These are phyloP conservation scores for Ustilago sp. DNA, from an alignment of 1,284 basidiomycete genomes.

Conservation along the genomic window DNA sequence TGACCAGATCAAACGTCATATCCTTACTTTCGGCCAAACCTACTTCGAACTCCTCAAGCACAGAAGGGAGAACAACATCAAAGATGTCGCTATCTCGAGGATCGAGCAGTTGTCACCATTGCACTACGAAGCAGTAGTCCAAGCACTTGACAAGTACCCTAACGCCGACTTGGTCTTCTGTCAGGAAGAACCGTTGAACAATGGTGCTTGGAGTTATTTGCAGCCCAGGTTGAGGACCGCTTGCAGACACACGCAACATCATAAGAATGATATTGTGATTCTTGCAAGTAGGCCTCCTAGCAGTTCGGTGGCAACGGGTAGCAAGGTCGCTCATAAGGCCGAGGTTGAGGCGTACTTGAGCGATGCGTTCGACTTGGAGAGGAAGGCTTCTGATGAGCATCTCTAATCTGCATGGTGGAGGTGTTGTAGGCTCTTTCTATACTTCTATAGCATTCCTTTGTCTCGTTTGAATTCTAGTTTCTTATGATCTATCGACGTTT, in stretches of 20 bases:
- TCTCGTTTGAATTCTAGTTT: too few relatives aligned
- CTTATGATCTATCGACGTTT: too few relatives aligned
- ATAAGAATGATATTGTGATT: slow-evolving; percentile 78
- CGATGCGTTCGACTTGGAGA: slow-evolving; percentile 61
- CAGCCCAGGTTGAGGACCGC: slow-evolving; percentile 76
- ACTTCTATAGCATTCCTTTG: too few relatives aligned
- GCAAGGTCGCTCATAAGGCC: slow-evolving; percentile 75
- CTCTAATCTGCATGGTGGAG: neutral
- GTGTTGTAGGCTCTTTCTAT: too few relatives aligned
- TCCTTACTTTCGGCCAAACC: slow-evolving; percentile 85
- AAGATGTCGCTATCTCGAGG: slow-evolving; percentile 91
- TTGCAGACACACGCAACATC: slow-evolving; percentile 73
- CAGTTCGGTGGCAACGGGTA: slow-evolving; percentile 81
- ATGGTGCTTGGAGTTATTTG: slow-evolving; percentile 81
- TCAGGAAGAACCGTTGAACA: slow-evolving; percentile 90
- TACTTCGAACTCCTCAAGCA: slow-evolving; percentile 83
- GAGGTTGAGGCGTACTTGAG: slow-evolving; percentile 63
- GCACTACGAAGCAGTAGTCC: slow-evolving; percentile 80
- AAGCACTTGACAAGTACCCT: slow-evolving; percentile 83
- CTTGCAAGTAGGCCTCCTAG: slow-evolving; percentile 66
- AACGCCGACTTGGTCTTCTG: slow-evolving; percentile 92
- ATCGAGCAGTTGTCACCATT: slow-evolving; percentile 95
- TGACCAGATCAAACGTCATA: slow-evolving; percentile 89
- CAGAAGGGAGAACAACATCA: slow-evolving; percentile 72
- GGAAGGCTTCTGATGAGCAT: slow-evolving; percentile 48